Percentiles rank a stretch among this genome's conserved stretches.
Evolutionary conservation across 768 basidiomycete genomes (phyloP).

Genomic region (Phallus indusiatus): DNA sequence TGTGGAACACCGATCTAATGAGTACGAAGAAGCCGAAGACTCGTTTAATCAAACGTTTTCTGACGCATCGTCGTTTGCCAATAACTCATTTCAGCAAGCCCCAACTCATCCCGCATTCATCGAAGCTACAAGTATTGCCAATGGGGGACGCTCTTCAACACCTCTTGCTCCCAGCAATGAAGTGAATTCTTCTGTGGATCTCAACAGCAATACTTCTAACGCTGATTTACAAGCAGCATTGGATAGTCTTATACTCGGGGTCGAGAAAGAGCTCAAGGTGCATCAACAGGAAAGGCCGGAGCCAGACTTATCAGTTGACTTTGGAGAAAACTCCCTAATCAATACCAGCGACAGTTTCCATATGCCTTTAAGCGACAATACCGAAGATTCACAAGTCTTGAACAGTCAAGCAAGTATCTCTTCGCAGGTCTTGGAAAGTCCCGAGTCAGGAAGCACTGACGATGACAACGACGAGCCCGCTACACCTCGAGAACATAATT

Average conservation of each 20-base stretch:
- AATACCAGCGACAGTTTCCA: not conserved
- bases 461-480: slow-evolving; percentile 22
- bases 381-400: not conserved
- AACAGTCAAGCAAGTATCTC: not conserved
- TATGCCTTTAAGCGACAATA: not conserved
- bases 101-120: not conserved
- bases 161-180: not conserved
- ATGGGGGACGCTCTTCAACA: not conserved
- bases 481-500: not conserved
- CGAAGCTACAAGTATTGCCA: not conserved
- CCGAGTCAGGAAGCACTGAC: slow-evolving; percentile 23
- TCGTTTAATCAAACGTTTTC: not conserved
- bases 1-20: slow-evolving; percentile 7
- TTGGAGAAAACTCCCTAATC: not conserved
- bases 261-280: slow-evolving; percentile 11
- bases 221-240: slow-evolving; percentile 48
- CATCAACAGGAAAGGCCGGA: slow-evolving; percentile 12
- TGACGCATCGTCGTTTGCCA: not conserved
- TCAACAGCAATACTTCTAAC: slow-evolving; percentile 4
- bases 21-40: not conserved
- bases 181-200: slow-evolving; percentile 32
- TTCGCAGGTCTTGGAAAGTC: not conserved
- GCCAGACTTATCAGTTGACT: slow-evolving; percentile 16
- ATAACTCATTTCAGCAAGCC: not conserved
- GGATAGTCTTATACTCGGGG: slow-evolving; percentile 45